Base-by-base conservation (phyloP, 352 stramenopile species). In the Phytophthora idaei region DNA sequence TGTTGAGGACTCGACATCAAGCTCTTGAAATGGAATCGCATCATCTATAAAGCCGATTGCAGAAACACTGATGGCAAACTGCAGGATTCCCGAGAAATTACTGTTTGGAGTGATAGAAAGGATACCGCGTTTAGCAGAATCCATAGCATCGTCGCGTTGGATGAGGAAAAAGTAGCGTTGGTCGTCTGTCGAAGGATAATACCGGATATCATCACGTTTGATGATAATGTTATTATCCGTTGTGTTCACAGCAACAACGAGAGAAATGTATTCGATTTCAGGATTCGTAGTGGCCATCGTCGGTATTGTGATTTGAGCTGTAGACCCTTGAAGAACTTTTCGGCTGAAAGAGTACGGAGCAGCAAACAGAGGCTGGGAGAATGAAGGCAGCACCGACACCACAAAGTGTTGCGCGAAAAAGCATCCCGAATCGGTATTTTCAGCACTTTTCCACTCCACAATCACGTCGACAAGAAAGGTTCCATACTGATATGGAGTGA, bases 61-160 rank as follows among this genome's bases (percentile, higher is more conserved):
- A 5, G 37, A 47, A 1, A 76, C 60, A 11, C 51, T 58, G 37
- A 81, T 34, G 6, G 58, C 28, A 48, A 81, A 72, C 7, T 29
- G 41, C n/a, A 77, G 12, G 12, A 17, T 36, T 5, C 76, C 76
- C 21, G 57, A 32, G 42, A 81, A 81, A 8, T 15, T 45, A 9
- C 21, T 50, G 5, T 36, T 47, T 3, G 76, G 73, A 4, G 44
- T 67, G 10, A 77, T 44, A 5, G 37, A 56, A 15, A 82, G 32
- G 32, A 50, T 34, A 45, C 78, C 25, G 9, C 60, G 50, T 17
- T 53, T 61, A 39, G n/a, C 56, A 47, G 44, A n/a, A 54, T 56
- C 25, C 45, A 59, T 21, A 58, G 39, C 31, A 25, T 62, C 58
- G 11, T 60, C 45, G 11, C 45, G 44, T 39, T 71, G 37, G 2